Evolutionary conservation across 2,329 filamentous ascomycete genomes (phyloP).

Genomic region (Talaromyces marneffei): DNA sequence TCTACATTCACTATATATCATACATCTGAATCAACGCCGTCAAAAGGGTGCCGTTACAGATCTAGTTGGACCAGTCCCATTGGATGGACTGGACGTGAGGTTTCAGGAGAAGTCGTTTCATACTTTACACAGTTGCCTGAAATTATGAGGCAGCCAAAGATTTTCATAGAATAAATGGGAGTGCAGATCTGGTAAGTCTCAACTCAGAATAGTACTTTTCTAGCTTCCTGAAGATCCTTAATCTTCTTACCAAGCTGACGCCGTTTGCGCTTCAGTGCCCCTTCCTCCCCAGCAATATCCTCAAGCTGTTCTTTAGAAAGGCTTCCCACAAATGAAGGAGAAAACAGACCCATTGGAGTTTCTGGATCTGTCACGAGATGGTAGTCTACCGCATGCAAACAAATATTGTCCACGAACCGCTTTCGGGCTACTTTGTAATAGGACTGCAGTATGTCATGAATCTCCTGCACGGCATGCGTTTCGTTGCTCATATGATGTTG

Average conservation of each 20-base stretch:
- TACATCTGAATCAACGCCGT: too few relatives aligned
- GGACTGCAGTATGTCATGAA: slow-evolving; percentile 55
- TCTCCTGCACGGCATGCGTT: slow-evolving; percentile 18
- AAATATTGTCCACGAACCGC: too few relatives aligned
- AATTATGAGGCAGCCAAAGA: too few relatives aligned
- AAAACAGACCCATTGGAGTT: slow-evolving; percentile 45
- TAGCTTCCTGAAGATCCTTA: slow-evolving; percentile 14
- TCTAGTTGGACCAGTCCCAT: too few relatives aligned
- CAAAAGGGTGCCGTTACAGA: too few relatives aligned
- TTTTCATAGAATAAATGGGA: too few relatives aligned
- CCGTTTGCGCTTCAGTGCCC: neutral
- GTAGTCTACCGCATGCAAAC: slow-evolving; percentile 50
- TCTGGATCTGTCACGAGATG: slow-evolving; percentile 46
- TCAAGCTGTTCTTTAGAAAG: neutral
- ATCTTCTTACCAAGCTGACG: slow-evolving; percentile 11
- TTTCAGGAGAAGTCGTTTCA: too few relatives aligned
- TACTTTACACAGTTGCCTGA: too few relatives aligned
- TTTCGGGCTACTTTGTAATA: too few relatives aligned
- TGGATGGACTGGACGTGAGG: too few relatives aligned
- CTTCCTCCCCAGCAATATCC: slow-evolving; percentile 1
- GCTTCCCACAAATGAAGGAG: neutral
- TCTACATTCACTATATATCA: too few relatives aligned
- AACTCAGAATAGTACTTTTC: slow-evolving; percentile 14
- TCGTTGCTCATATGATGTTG: slow-evolving; percentile 7
- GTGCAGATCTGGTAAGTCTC: too few relatives aligned